Evolutionary conservation across 1,284 basidiomycete species (phyloP).

Genomic region (Athelia sp.): DNA sequence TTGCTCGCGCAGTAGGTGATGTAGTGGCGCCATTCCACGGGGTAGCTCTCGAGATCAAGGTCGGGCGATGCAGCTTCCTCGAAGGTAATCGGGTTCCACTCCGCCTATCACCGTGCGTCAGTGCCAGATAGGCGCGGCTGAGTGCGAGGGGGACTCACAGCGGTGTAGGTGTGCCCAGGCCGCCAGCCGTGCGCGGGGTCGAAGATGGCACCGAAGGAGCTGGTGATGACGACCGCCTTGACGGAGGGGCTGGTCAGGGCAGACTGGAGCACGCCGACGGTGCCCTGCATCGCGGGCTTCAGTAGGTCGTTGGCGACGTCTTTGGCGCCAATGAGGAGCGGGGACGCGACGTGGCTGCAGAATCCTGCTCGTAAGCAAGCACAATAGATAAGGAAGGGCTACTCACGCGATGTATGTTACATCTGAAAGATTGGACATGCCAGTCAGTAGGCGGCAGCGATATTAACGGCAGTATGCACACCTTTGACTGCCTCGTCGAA

Average conservation of each 20-base stretch:
- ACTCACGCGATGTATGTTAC: neutral
- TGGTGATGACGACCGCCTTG: neutral
- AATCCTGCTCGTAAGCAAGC: too few relatives aligned
- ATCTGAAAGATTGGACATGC: neutral
- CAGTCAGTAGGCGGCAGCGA: neutral
- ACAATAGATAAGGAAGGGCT: neutral
- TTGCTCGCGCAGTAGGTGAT: neutral
- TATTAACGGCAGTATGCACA: neutral
- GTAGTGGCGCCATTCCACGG: neutral
- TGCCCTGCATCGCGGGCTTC: neutral
- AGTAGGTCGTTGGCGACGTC: neutral
- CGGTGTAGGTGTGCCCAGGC: neutral
- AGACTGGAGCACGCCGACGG: neutral
- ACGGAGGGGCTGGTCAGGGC: neutral
- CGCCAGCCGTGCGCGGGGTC: neutral
- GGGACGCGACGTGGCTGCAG: neutral
- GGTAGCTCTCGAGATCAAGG: neutral
- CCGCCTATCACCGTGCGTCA: neutral
- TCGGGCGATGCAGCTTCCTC: slow-evolving; percentile 1
- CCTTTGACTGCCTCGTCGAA: slow-evolving; percentile 2
- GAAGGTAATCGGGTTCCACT: neutral
- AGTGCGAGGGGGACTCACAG: neutral
- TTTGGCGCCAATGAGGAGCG: neutral
- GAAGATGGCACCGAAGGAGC: neutral
- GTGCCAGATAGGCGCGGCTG: neutral